Evolutionary conservation across 768 basidiomycete genomes (phyloP).

Genomic region (Suillus tomentosus): DNA sequence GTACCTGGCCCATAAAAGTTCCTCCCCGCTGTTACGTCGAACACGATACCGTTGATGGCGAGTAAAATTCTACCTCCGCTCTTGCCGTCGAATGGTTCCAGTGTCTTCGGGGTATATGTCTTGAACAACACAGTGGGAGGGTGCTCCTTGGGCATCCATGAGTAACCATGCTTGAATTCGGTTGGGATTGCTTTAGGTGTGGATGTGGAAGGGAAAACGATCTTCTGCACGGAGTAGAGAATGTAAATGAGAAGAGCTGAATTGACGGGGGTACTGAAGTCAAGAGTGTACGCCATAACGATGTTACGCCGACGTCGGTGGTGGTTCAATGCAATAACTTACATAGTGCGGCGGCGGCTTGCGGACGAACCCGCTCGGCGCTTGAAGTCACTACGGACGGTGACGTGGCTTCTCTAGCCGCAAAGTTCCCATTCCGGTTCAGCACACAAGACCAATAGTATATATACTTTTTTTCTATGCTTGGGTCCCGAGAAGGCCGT

Average conservation of each 20-base stretch:
- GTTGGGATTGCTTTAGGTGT: conserved; percentile 52
- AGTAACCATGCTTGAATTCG: conserved; percentile 83
- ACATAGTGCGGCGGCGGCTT: not conserved
- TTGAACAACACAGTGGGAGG: conserved; percentile 77
- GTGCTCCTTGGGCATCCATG: conserved; percentile 88
- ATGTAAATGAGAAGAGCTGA: conserved; percentile 78
- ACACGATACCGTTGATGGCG: conserved; percentile 85
- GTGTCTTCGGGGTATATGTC: conserved; percentile 77
- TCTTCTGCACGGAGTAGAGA: conserved; percentile 71
- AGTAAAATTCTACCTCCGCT: conserved; percentile 76
- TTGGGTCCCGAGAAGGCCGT: too few relatives aligned
- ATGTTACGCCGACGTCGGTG: not conserved
- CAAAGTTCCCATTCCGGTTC: too few relatives aligned
- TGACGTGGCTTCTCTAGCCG: too few relatives aligned
- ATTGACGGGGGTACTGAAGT: conserved; percentile 72
- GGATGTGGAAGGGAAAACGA: conserved; percentile 69
- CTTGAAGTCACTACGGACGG: too few relatives aligned
- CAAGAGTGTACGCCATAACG: conserved; percentile 44
- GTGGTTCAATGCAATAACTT: not conserved
- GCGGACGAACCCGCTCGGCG: not conserved
- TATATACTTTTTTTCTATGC: too few relatives aligned
- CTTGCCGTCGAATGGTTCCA: conserved; percentile 65
- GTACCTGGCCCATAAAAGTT: conserved; percentile 95
- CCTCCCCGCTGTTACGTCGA: conserved; percentile 88
- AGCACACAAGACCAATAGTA: too few relatives aligned